Evolutionary conservation across 208 protist species (phyloP).

Genomic region (Acanthamoeba rhysodes): DNA sequence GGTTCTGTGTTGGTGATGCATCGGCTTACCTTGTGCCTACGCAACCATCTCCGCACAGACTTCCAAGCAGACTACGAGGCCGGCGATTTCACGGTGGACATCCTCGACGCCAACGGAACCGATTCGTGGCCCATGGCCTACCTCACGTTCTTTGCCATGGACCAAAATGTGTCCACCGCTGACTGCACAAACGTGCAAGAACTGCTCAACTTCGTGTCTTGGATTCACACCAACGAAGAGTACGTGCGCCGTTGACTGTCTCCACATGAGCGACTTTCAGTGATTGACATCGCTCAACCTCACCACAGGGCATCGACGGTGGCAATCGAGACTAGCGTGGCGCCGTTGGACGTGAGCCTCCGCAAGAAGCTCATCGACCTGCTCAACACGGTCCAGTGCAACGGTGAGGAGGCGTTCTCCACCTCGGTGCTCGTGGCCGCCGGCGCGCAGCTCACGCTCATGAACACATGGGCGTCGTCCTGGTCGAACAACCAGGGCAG

Average conservation of each 20-base stretch:
- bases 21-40: neutral
- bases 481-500: neutral
- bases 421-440: neutral
- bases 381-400: conserved; percentile 24
- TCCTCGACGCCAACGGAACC: conserved; percentile 28
- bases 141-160: conserved; percentile 46
- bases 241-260: neutral
- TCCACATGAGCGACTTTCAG: neutral
- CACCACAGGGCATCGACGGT: neutral
- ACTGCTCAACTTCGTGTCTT: conserved; percentile 7
- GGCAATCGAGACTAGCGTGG: neutral
- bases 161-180: neutral
- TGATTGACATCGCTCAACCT: neutral
- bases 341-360: neutral
- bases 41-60: neutral
- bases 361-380: conserved; percentile 52
- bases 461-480: neutral
- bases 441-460: conserved; percentile 39
- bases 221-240: conserved; percentile 57
- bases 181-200: conserved; percentile 32
- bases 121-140: conserved; percentile 41
- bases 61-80: neutral
- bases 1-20: neutral
- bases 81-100: conserved; percentile 4
- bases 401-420: neutral